Conservation (phyloP, 192 early-diverging fungal species). For the Backusella tarrabulga region DNA sequence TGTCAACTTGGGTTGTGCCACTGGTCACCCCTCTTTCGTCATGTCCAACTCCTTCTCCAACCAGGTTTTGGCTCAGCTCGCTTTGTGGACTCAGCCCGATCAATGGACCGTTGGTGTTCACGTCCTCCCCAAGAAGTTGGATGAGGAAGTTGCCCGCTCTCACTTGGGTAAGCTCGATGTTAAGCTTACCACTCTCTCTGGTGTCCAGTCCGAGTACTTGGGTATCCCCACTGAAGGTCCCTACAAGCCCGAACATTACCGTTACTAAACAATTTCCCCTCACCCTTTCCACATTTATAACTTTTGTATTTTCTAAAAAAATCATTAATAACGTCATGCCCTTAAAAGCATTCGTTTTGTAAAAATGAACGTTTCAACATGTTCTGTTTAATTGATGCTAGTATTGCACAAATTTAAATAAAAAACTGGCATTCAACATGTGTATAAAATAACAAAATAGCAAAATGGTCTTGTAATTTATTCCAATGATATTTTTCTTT, state of each 20-base stretch:
- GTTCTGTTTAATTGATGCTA: constrained; percentile 15
- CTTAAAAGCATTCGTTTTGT: constrained; percentile 1
- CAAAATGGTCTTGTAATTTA: background rate
- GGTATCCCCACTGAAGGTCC: constrained; percentile 80
- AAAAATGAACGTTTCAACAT: constrained; percentile 29
- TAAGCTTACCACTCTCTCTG: constrained; percentile 83
- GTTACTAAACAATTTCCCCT: constrained; percentile 61
- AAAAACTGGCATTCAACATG: constrained; percentile 27
- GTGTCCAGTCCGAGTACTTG: constrained; percentile 74
- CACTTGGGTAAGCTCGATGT: constrained; percentile 95
- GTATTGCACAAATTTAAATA: constrained; percentile 16
- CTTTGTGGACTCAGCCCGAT: constrained; percentile 90
- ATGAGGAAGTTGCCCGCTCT: constrained; percentile 97
- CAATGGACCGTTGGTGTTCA: constrained; percentile 95
- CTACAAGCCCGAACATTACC: constrained; percentile 97
- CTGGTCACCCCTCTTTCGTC: constrained; percentile 98
- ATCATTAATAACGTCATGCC: background rate
- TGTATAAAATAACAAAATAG: constrained; percentile 7
- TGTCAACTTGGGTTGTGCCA: constrained; percentile 99
- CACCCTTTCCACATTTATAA: background rate
- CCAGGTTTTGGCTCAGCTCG: constrained; percentile 98
- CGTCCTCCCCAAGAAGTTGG: constrained; percentile 98
- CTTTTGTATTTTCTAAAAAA: constrained; percentile 2
- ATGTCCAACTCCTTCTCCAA: constrained; percentile 99
- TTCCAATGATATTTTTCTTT: background rate